phyloP scores from a whole-genome alignment of 768 basidiomycete species.

The Lentinula lateritia region DNA sequence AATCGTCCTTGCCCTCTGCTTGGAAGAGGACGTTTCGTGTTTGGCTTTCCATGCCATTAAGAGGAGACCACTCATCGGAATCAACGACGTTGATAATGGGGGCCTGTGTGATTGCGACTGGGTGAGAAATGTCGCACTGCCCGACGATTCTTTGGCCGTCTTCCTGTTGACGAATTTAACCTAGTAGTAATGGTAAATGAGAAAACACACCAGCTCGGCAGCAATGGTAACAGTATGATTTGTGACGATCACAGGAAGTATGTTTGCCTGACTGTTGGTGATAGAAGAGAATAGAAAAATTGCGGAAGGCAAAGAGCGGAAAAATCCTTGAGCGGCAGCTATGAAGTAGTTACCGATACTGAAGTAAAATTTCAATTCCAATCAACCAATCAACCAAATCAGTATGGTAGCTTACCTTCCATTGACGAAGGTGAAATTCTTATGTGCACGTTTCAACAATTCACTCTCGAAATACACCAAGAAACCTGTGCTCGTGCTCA shows the following conservation, averaged over 20 bases:
- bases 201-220: constrained; percentile 62
- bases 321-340: constrained; percentile 84
- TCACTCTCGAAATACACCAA: constrained; percentile 90
- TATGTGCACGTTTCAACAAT: constrained; percentile 82
- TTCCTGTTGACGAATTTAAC: constrained; percentile 34
- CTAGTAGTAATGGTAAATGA: constrained; percentile 1
- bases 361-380: neutral
- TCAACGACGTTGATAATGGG: constrained; percentile 23
- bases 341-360: constrained; percentile 91
- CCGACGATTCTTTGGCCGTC: constrained; percentile 78
- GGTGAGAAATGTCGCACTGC: constrained; percentile 93
- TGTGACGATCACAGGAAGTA: constrained; percentile 88
- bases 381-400: neutral
- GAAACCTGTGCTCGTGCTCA: constrained; percentile 56
- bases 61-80: constrained; percentile 36
- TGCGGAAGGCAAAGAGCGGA: constrained; percentile 88
- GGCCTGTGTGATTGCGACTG: constrained; percentile 41
- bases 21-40: constrained; percentile 64
- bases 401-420: constrained; percentile 51
- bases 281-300: constrained; percentile 93
- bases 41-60: constrained; percentile 45
- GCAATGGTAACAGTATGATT: constrained; percentile 96
- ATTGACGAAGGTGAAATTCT: constrained; percentile 90
- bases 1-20: constrained; percentile 43
- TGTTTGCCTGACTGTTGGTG: constrained; percentile 80